Conservation (phyloP, 306 rosid species). For the Cucumis hystrix region DNA sequence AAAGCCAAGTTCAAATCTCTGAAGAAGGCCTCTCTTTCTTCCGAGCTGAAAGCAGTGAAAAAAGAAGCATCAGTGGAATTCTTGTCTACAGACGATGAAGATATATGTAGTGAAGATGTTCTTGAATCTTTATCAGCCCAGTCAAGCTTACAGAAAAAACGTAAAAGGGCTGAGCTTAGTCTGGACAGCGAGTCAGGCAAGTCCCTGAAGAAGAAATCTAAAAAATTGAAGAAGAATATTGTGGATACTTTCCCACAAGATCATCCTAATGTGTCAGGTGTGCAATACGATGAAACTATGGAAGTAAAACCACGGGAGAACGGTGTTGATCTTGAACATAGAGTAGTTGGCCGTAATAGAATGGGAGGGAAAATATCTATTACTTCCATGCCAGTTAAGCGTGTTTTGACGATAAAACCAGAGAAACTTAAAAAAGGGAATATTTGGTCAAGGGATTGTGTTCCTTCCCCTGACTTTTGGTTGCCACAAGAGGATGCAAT, state of each 20-base stretch:
- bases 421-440: conserved; percentile 76
- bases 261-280: conserved; percentile 33
- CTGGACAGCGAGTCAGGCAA: conserved; percentile 40
- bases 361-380: conserved; percentile 91
- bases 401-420: conserved; percentile 63
- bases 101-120: conserved; percentile 18
- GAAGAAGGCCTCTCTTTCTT: conserved; percentile 70
- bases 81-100: conserved; percentile 69
- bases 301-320: conserved; percentile 42
- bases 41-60: conserved; percentile 50
- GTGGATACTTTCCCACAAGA: conserved; percentile 37
- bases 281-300: conserved; percentile 42
- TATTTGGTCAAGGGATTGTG: conserved; percentile 78
- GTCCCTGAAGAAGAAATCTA: conserved; percentile 51
- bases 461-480: conserved; percentile 88
- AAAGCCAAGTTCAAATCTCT: conserved; percentile 84
- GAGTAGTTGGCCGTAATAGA: conserved; percentile 50
- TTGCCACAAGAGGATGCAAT: conserved; percentile 84
- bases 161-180: conserved; percentile 38
- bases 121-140: conserved; percentile 39
- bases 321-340: conserved; percentile 52
- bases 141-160: conserved; percentile 52
- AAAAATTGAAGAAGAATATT: conserved; percentile 54
- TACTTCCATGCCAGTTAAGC: conserved; percentile 73
- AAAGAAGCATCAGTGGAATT: conserved; percentile 41